phyloP scores from a whole-genome alignment of 192 early-diverging fungal genomes.

The Coemansia reversa region DNA sequence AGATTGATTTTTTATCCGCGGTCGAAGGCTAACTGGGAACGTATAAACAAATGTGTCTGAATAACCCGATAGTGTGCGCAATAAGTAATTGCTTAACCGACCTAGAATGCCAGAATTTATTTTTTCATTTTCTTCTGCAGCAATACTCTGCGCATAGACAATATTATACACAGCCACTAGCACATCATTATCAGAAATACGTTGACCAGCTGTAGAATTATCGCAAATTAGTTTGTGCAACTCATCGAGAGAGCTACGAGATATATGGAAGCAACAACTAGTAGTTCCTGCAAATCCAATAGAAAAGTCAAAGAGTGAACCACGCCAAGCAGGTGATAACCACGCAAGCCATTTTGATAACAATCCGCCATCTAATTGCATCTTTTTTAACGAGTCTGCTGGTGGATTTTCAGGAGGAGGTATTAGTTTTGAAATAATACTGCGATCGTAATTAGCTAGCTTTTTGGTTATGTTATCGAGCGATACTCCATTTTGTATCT shows the following conservation, averaged over 20 bases:
- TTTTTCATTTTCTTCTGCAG: background rate
- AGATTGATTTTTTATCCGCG: background rate
- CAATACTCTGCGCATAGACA: conserved; percentile 8
- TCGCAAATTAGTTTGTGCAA: background rate
- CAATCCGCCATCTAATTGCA: background rate
- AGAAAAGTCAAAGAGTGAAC: background rate
- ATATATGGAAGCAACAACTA: conserved; percentile 12
- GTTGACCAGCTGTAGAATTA: background rate
- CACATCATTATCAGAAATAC: conserved; percentile 22
- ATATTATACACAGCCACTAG: conserved; percentile 5
- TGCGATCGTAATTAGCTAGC: background rate
- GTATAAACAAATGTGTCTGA: background rate
- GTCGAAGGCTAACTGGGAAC: conserved; percentile 2
- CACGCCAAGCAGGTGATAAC: conserved; percentile 16
- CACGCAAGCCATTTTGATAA: conserved; percentile 9
- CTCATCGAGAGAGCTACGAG: background rate
- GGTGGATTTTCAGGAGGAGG: background rate
- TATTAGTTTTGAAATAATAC: background rate
- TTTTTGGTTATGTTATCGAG: background rate
- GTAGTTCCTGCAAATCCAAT: background rate
- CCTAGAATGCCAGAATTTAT: background rate
- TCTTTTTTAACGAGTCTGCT: background rate
- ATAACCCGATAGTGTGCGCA: background rate
- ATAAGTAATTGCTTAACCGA: background rate
- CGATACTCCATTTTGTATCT: background rate